Evolutionary conservation across 192 early-diverging fungal species (phyloP).

Genomic region (Cetraspora pellucida): DNA sequence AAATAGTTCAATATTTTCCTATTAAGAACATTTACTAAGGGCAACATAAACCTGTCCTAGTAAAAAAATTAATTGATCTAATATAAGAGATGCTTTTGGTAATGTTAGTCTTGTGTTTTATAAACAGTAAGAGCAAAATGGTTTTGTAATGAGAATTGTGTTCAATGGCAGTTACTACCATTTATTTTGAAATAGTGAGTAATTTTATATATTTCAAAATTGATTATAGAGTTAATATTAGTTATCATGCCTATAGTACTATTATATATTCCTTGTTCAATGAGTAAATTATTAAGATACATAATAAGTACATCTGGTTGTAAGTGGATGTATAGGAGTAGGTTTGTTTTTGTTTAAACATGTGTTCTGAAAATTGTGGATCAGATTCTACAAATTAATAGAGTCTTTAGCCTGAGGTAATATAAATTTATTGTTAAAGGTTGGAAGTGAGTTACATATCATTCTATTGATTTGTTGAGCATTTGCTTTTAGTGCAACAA

Average conservation of each 20-base stretch:
- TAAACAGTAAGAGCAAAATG: too few species aligned
- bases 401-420: background rate
- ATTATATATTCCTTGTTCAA: background rate
- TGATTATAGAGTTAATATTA: background rate
- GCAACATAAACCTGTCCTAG: too few species aligned
- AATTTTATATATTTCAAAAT: too few species aligned
- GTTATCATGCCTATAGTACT: background rate
- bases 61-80: too few species aligned
- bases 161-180: too few species aligned
- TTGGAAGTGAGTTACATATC: background rate
- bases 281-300: background rate
- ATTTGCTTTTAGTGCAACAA: background rate
- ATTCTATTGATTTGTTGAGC: background rate
- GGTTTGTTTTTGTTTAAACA: background rate
- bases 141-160: too few species aligned
- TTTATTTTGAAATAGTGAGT: too few species aligned
- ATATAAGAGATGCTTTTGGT: too few species aligned
- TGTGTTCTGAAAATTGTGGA: background rate
- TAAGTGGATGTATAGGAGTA: background rate
- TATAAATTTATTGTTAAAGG: background rate
- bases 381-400: background rate
- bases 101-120: too few species aligned
- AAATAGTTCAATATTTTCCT: too few species aligned
- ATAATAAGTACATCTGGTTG: background rate
- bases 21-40: too few species aligned